A percentile compares a stretch with the other conserved stretches of the same genome.
Evolutionary conservation across 768 basidiomycete genomes (phyloP).

Genomic region (Tricholoma sp.): DNA sequence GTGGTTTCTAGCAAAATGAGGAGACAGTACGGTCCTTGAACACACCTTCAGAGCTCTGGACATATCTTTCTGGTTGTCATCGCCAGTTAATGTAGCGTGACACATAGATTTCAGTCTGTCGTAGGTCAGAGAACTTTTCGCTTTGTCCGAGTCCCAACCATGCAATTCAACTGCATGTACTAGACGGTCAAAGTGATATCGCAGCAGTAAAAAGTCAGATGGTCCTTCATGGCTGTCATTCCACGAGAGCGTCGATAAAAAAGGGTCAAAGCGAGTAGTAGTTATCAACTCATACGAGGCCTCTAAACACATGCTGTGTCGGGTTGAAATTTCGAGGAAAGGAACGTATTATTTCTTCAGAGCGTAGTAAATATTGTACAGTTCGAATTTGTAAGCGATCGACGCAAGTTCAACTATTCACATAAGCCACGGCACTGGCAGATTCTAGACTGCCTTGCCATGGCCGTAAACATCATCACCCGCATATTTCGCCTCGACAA

Average conservation of each 20-base stretch:
- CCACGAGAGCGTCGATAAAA: slow-evolving; percentile 43
- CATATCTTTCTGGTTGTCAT: slow-evolving; percentile 15
- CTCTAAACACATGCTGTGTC: background rate
- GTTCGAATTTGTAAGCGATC: background rate
- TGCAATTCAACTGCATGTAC: slow-evolving; percentile 43
- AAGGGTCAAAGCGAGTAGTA: slow-evolving; percentile 55
- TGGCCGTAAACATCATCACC: slow-evolving; percentile 12
- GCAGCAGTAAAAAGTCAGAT: slow-evolving; percentile 58
- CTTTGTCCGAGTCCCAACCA: slow-evolving; percentile 50
- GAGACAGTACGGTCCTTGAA: background rate
- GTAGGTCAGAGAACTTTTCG: slow-evolving; percentile 31
- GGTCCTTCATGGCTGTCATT: slow-evolving; percentile 51
- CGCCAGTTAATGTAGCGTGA: slow-evolving; percentile 33
- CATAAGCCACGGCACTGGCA: no score
- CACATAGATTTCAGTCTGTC: slow-evolving; percentile 39
- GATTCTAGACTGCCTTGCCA: no score
- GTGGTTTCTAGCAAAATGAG: slow-evolving; percentile 1
- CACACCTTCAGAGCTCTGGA: slow-evolving; percentile 28
- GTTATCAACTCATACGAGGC: slow-evolving; percentile 37
- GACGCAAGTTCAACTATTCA: background rate
- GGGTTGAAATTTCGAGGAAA: no score
- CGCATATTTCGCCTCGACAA: slow-evolving; percentile 16
- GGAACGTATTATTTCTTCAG: background rate
- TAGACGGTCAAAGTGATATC: slow-evolving; percentile 58
- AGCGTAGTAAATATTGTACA: no score